phyloP scores from a whole-genome alignment of 306 rosid species.

The Benincasa hispida region DNA sequence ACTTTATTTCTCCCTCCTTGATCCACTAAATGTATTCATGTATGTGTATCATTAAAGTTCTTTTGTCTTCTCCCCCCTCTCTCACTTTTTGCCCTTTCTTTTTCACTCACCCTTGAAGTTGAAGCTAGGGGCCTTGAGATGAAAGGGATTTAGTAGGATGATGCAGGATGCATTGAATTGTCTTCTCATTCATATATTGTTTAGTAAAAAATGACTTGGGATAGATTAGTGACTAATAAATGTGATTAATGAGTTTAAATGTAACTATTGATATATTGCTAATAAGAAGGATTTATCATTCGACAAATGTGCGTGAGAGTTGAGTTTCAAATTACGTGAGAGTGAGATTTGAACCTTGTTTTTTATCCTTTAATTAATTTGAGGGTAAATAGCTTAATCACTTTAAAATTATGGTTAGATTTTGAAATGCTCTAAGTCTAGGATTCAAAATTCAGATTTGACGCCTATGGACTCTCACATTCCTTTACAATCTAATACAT shows the following conservation, averaged over 20 bases:
- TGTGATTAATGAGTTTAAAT: background rate
- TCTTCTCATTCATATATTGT: background rate
- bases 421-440: too few relatives aligned
- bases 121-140: background rate
- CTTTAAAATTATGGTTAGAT: too few relatives aligned
- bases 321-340: too few relatives aligned
- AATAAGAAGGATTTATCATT: background rate
- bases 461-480: too few relatives aligned
- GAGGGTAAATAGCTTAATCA: too few relatives aligned
- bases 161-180: background rate
- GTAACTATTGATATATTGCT: background rate
- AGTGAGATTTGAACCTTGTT: background rate
- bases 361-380: too few relatives aligned
- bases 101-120: background rate
- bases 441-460: too few relatives aligned
- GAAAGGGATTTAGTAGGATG: background rate
- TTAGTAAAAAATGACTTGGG: background rate
- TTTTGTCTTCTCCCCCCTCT: background rate
- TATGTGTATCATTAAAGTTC: background rate
- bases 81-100: background rate
- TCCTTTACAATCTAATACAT: too few relatives aligned
- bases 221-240: too few relatives aligned
- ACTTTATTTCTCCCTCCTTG: background rate
- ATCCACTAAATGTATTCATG: background rate
- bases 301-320: background rate